phyloP scores from a whole-genome alignment of 1,139 yeast genomes.

The Zhuliangozyma blackwelliae region DNA sequence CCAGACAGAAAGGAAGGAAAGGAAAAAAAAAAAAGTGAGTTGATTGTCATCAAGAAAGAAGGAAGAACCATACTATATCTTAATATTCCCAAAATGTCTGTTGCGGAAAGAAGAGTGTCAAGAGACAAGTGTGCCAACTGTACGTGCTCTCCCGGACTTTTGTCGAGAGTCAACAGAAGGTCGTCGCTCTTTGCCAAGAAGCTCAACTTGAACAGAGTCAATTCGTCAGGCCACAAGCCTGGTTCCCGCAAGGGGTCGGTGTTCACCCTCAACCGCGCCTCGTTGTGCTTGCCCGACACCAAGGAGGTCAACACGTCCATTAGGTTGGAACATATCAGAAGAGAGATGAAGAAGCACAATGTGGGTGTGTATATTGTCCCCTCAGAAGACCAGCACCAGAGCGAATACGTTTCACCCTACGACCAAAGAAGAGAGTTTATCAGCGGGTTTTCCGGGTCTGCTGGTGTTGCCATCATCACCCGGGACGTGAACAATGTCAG shows the following conservation, averaged over 20 bases:
- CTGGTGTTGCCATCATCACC: slow-evolving; percentile 88
- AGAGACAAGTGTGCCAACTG: slow-evolving; percentile 64
- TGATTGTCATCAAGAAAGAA: no score
- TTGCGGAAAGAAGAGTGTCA: slow-evolving; percentile 23
- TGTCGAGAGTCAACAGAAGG: slow-evolving; percentile 60
- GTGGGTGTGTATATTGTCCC: slow-evolving; percentile 82
- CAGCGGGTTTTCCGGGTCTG: slow-evolving; percentile 90
- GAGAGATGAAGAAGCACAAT: slow-evolving; percentile 57
- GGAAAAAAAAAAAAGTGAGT: no score
- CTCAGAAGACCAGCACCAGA: slow-evolving; percentile 91
- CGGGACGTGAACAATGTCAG: slow-evolving; percentile 61
- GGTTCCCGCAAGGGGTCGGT: slow-evolving; percentile 42
- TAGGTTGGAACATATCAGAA: slow-evolving; percentile 61
- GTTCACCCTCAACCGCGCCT: slow-evolving; percentile 45
- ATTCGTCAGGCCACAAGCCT: slow-evolving; percentile 9
- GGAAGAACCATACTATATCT: no score
- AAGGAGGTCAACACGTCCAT: slow-evolving; percentile 54
- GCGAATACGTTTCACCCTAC: slow-evolving; percentile 75
- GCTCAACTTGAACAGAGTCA: slow-evolving; percentile 35
- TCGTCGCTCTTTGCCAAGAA: slow-evolving; percentile 49
- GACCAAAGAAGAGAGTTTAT: slow-evolving; percentile 86
- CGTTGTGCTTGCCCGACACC: slow-evolving; percentile 41
- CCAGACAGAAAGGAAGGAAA: no score
- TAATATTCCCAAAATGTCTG: no score
- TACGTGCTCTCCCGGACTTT: slow-evolving; percentile 76